Base-by-base conservation (phyloP, 1,284 basidiomycete genomes). In the Heterobasidion irregulare region DNA sequence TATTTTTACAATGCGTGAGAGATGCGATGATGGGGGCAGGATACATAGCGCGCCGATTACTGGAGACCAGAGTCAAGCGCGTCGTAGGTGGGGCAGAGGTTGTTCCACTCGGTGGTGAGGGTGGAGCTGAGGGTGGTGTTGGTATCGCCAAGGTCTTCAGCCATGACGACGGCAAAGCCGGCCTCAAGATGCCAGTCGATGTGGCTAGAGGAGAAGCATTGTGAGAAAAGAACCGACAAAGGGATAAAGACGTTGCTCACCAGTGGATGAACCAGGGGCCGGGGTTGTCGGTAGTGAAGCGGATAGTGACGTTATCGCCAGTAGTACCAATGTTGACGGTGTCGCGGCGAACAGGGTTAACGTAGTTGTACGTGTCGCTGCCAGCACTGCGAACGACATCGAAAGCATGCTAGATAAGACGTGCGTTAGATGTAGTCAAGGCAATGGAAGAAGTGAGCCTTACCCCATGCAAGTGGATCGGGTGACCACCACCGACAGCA, bases 201-300 rank as follows among this genome's bases (percentile, higher is more conserved):
- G 34, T 54, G 53, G 36, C 53, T 50, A 50, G 13, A 34, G 34
- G 10, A 35, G 2, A 50, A n/a, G 33, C 12, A 9, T 35, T 35
- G 16, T 50, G 18, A 50, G 32, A 12, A 35, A 26, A 26, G 10
- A 47, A 16, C 26, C 3, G 18, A 12, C 33, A n/a, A 1, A 34
- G 15, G 32, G 8, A n/a, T 8, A 9, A n/a, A 32, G 2, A 12
- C 10, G 32, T 9, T 13, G 15, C 38, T 9, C 32, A 53, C 51
- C 51, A 54, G 36, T 54, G 53, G 13, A 54, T n/a, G 47, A 54
- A 43, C 76, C 77, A 77, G 7, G 76, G 75, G 6, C 77, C 77
- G 4, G 73, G 60, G 51, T 78, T 79, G 54, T 78, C 66, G 1
- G 76, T 76, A 6, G 62, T 56, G 57, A 67, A 68, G 16, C 67